Percentiles rank a stretch among this genome's conserved stretches.
phyloP scores from a whole-genome alignment of 495 filamentous ascomycete species.

The Cairneyella variabilis region DNA sequence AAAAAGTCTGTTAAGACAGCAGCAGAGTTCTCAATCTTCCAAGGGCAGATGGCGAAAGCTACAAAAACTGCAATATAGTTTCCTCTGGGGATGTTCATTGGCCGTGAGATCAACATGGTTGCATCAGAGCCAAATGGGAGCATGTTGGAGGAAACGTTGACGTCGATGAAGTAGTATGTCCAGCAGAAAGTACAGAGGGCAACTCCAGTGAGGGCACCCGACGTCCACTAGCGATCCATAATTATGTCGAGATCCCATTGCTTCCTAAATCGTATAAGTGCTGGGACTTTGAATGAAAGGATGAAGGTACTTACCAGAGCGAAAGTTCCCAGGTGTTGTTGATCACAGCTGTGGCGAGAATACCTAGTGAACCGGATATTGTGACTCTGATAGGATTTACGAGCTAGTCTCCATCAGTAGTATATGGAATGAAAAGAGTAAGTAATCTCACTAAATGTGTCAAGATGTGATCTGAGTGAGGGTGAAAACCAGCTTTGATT shows the following conservation, averaged over 20 bases:
- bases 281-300: conserved; percentile 12
- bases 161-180: conserved; percentile 30
- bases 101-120: conserved; percentile 8
- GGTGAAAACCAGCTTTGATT: too few species aligned
- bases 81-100: conserved; percentile 29
- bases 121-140: conserved; percentile 32
- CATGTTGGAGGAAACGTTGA: conserved; percentile 34
- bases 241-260: not conserved
- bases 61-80: conserved; percentile 19
- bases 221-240: conserved; percentile 30
- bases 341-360: conserved; percentile 5
- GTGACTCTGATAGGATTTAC: too few species aligned
- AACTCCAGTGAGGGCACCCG: conserved; percentile 6
- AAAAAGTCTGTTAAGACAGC: conserved; percentile 2
- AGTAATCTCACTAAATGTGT: too few species aligned
- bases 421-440: too few species aligned
- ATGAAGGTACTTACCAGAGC: too few species aligned
- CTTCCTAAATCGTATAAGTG: conserved; percentile 7
- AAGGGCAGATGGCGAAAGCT: conserved; percentile 5
- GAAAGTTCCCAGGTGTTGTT: conserved; percentile 3
- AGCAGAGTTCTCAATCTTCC: conserved; percentile 7
- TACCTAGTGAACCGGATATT: too few species aligned
- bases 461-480: too few species aligned
- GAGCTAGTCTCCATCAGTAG: too few species aligned
- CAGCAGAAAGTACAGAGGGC: conserved; percentile 17